phyloP scores from a whole-genome alignment of 495 filamentous ascomycete genomes.

The Parmelia sp. region DNA sequence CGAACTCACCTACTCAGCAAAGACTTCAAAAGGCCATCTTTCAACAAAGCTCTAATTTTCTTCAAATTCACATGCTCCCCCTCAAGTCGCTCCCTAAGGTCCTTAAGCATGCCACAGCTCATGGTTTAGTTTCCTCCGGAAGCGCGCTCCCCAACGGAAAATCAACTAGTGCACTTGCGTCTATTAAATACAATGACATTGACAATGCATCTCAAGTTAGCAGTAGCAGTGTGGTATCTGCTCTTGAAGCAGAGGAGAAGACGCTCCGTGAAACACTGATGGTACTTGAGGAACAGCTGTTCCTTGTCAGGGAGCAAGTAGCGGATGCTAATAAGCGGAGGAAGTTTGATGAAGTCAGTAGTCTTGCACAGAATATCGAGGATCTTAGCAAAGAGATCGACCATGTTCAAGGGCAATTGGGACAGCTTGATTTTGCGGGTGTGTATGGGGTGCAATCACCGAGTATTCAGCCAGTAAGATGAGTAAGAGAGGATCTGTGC shows the following conservation, averaged over 20 bases:
- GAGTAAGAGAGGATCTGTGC: neutral
- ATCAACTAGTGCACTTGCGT: slow-evolving; percentile 46
- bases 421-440: slow-evolving; percentile 45
- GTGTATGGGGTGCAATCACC: slow-evolving; percentile 36
- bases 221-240: slow-evolving; percentile 59
- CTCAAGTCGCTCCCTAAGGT: slow-evolving; percentile 80
- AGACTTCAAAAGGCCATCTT: slow-evolving; percentile 80
- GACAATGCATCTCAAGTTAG: slow-evolving; percentile 58
- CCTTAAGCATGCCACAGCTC: slow-evolving; percentile 60
- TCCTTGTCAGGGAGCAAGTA: slow-evolving; percentile 86
- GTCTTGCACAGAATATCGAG: slow-evolving; percentile 71
- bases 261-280: slow-evolving; percentile 75
- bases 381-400: slow-evolving; percentile 83
- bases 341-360: slow-evolving; percentile 83
- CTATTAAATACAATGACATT: slow-evolving; percentile 54
- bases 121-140: slow-evolving; percentile 26
- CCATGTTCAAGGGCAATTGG: slow-evolving; percentile 49
- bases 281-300: slow-evolving; percentile 90
- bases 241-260: slow-evolving; percentile 80
- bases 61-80: slow-evolving; percentile 88
- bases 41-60: slow-evolving; percentile 72
- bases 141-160: slow-evolving; percentile 34
- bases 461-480: slow-evolving; percentile 11
- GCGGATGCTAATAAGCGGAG: slow-evolving; percentile 70
- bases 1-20: slow-evolving; percentile 63